Base-by-base conservation (phyloP, 1,139 yeast genomes). In the Lodderomyces theae region DNA sequence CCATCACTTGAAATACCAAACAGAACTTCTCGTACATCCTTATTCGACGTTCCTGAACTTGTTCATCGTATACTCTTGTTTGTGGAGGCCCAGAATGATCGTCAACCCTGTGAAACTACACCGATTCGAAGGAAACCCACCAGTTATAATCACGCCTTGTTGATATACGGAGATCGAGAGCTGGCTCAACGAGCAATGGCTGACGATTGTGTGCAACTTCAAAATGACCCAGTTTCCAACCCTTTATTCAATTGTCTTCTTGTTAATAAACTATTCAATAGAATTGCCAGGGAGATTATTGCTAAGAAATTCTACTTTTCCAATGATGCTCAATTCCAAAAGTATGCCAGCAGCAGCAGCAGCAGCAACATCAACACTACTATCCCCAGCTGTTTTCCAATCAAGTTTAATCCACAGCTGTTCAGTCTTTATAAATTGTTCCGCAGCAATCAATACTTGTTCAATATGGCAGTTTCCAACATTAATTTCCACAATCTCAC, bases 21-120 rank as follows among this genome's bases (percentile, higher is more conserved):
- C n/a, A 17, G 3, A 29, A 21, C 13, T 10, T 12, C 33, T 13
- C 23, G 28, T 13, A 77, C 74, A 42, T 64, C 67, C 17, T 83
- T 88, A 5, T 83, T 88, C 54, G 70, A 71, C 39, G 80, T 84
- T 15, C 96, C 96, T 0, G 96, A 89, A 58, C 82, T 89, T 42
- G 69, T 88, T 15, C 63, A 72, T 48, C 69, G 72, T 44, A 85
- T 89, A 12, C 53, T 88, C 21, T 65, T 69, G 18, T 78, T 68
- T 57, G 81, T 86, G 11, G 86, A 84, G 37, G 63, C 65, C 26
- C 69, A 64, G 45, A 58, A 53, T 40, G 64, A 77, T 5, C 57
- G 59, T 4, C 66, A 80, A 13, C 88, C 92, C 2, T 76, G 71
- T 42, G 90, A 84, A 53, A 60, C 60, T 10, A 61, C 78, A 0